Evolutionary conservation across 1,284 basidiomycete genomes (phyloP), one percentile per base, ranked within the genome.

Genomic region (Puccinia coronata): DNA sequence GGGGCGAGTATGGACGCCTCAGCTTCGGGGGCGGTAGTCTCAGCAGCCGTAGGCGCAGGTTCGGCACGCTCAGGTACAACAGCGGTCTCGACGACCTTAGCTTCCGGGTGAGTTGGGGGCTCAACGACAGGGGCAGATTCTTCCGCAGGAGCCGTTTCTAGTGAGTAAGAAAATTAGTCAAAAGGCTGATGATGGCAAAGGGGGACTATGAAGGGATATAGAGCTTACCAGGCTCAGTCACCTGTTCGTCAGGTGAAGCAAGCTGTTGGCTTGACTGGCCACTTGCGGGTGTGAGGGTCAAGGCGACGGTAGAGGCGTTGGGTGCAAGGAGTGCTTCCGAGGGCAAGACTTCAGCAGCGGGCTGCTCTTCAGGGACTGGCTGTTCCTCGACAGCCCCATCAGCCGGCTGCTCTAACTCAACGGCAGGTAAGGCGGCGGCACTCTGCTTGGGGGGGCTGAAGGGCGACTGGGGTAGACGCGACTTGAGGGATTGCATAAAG

Each of bases 401-500:
- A 53, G 51, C 20, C 43, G 43, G 34, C 34, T 1, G 36, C 5
- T 8, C 39, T 53, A 39, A 59, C 36, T 55, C 71, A 39, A 59
- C 36, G 3, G 39, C 1, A 1, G 53, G 31, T 2, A 55, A 18
- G n/a, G n/a, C 18, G 9, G 61, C n/a, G 9, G 34, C 71, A 59
- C 12, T 43, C 20, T 36, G 20, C 39, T 73, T 73, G 12, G 49
- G 36, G 43, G 71, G 71, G n/a, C 71, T 73, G 53, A 73, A 73
- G n/a, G 71, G 71, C 14, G 71, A 73, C 20, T 51, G 47, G 2
- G 69, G 69, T 23, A 71, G 69, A 28, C 69, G 69, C 25, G 69
- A 71, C 59, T 73, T 73, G 53, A 73, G 18, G 14, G 71, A 73
- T 39, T 57, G 53, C 2, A 73, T 73, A n/a, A 73, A 59, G 39